These are phyloP conservation scores for Bisporella sp. DNA, from an alignment of 2,329 filamentous ascomycete species.

Conservation along the genomic window DNA sequence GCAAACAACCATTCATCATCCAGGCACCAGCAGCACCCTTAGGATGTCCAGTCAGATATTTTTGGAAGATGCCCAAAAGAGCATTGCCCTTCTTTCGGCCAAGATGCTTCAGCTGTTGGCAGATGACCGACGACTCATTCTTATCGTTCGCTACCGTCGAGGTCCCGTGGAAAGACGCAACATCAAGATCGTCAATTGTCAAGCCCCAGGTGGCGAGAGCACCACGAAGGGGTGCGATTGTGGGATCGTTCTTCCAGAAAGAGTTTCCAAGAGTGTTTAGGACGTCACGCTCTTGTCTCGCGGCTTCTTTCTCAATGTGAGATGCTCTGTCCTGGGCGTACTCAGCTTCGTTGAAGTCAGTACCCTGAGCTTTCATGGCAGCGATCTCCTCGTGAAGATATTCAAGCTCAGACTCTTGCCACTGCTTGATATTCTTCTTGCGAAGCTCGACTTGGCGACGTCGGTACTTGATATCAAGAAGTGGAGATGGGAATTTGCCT, in stretches of 20 bases:
- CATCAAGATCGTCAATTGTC: conserved; percentile 88
- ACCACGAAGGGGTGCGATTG: conserved; percentile 91
- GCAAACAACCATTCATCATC: conserved; percentile 99
- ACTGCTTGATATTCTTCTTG: conserved; percentile 89
- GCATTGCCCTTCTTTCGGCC: conserved; percentile 96
- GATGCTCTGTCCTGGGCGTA: conserved; percentile 78
- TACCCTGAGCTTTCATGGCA: conserved; percentile 77
- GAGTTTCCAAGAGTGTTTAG: conserved; percentile 91
- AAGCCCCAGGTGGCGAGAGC: conserved; percentile 97
- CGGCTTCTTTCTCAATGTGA: conserved; percentile 84
- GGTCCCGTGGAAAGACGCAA: conserved; percentile 98
- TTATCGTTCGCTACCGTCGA: conserved; percentile 99
- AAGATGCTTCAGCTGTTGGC: conserved; percentile 90
- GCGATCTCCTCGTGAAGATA: conserved; percentile 89
- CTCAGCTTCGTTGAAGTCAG: conserved; percentile 72
- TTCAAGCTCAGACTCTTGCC: conserved; percentile 91
- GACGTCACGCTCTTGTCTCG: conserved; percentile 87
- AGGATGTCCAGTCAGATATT: conserved; percentile 96
- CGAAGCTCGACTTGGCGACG: conserved; percentile 90
- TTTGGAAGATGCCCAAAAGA: conserved; percentile 95
- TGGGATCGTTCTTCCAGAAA: conserved; percentile 96
- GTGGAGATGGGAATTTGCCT: conserved; percentile 88
- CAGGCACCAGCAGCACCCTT: conserved; percentile 98
- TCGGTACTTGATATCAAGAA: conserved; percentile 96
- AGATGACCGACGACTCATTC: conserved; percentile 97